Percentiles rank a stretch among this genome's conserved stretches.
These are phyloP conservation scores for Dalbergia oliveri DNA, from an alignment of 306 rosid genomes.

Conservation along the genomic window DNA sequence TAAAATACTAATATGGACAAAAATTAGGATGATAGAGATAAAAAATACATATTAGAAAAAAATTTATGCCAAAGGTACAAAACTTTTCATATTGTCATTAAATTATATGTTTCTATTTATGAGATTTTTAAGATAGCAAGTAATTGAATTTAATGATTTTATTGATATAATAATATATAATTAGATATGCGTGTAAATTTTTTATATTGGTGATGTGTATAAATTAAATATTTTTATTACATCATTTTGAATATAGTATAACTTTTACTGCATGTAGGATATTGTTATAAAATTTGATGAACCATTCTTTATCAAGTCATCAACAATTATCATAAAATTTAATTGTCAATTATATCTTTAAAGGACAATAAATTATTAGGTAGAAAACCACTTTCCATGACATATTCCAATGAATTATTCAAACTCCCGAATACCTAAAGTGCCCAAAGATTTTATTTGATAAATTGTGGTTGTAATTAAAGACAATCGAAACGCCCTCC, in stretches of 20 bases:
- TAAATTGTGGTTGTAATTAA: not conserved
- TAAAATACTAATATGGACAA: no score
- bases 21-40: no score
- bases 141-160: no score
- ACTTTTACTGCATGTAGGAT: not conserved
- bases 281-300: not conserved
- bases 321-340: not conserved
- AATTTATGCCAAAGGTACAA: no score
- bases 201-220: no score
- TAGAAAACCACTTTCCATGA: constrained; percentile 26
- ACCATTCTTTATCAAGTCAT: not conserved
- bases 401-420: constrained; percentile 5
- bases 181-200: no score
- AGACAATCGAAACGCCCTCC: not conserved
- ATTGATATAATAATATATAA: no score
- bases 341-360: constrained; percentile 14
- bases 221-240: not conserved
- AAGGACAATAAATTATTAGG: not conserved
- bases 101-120: no score
- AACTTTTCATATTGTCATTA: no score
- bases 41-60: no score
- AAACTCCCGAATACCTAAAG: not conserved
- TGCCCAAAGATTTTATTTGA: not conserved
- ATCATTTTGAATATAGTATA: not conserved
- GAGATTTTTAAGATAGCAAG: no score